Evolutionary conservation across 2,329 filamentous ascomycete species (phyloP).

Genomic region (Aspergillus sp.): DNA sequence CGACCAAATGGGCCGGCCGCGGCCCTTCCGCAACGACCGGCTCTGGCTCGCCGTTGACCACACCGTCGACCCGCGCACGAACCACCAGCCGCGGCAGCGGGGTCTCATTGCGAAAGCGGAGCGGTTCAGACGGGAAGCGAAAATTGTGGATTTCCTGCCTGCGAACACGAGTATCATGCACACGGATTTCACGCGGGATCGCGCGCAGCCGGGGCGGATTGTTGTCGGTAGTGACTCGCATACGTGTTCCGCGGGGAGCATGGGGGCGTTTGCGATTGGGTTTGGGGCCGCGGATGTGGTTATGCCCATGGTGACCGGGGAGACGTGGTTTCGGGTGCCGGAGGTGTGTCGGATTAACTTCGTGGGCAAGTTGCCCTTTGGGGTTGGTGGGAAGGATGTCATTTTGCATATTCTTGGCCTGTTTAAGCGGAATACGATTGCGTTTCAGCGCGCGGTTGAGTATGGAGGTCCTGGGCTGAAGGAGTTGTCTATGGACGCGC

Average conservation of each 20-base stretch:
- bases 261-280: neutral
- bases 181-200: constrained; percentile 1
- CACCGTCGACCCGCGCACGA: constrained; percentile 1
- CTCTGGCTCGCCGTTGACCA: constrained; percentile 1
- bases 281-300: constrained; percentile 7
- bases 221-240: constrained; percentile 2
- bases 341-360: neutral
- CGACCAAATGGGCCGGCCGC: neutral
- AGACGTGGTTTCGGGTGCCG: neutral
- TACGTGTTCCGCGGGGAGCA: neutral
- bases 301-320: neutral
- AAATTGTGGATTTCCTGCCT: neutral
- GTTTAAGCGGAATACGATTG: constrained; percentile 2
- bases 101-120: neutral
- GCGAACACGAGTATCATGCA: constrained; percentile 1
- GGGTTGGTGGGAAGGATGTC: neutral
- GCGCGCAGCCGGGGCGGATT: neutral
- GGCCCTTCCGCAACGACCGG: constrained; percentile 1
- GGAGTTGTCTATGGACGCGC: constrained; percentile 1
- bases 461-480: neutral
- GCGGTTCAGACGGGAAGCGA: neutral
- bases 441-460: neutral
- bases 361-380: neutral
- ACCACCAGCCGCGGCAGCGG: neutral
- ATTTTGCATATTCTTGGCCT: neutral